Percentiles rank a stretch among this genome's conserved stretches.
Conservation (phyloP, 371 early-diverging fungal species). For the Mortierella sp. region DNA sequence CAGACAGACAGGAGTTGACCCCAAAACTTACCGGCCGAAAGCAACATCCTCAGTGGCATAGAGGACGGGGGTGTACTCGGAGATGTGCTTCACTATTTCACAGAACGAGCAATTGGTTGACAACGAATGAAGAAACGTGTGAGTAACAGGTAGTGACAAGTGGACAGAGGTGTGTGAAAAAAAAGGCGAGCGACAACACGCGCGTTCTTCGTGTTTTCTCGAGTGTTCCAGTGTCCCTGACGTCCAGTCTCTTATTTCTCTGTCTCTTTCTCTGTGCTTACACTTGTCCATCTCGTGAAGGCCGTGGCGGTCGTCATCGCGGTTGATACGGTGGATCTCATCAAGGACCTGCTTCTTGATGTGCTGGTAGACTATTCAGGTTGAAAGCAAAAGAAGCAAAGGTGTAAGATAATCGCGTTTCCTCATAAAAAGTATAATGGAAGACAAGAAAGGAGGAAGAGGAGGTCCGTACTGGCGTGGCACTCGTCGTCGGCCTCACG, state of each 20-base stretch:
- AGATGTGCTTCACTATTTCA: conserved; percentile 58
- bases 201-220: neutral
- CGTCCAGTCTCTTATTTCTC: neutral
- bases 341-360: conserved; percentile 59
- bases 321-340: conserved; percentile 60
- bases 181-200: too few relatives aligned
- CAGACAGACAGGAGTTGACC: neutral
- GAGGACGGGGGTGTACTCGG: conserved; percentile 61
- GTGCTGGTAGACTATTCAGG: conserved; percentile 57
- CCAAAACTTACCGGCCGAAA: conserved; percentile 58
- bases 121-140: neutral
- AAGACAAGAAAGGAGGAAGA: neutral
- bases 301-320: conserved; percentile 61
- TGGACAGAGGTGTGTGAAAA: too few relatives aligned
- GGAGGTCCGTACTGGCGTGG: conserved; percentile 53
- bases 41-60: conserved; percentile 67
- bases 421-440: neutral
- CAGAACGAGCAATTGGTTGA: neutral
- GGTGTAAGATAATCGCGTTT: conserved; percentile 8
- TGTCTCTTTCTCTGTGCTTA: conserved; percentile 17
- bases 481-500: conserved; percentile 61
- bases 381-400: neutral
- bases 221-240: too few relatives aligned
- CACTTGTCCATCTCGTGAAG: conserved; percentile 64
- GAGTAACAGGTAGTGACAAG: neutral